Evolutionary conservation across 164 flowering plant species (phyloP), one percentile per base, ranked within the genome.

Genomic region (Annona squamosa): DNA sequence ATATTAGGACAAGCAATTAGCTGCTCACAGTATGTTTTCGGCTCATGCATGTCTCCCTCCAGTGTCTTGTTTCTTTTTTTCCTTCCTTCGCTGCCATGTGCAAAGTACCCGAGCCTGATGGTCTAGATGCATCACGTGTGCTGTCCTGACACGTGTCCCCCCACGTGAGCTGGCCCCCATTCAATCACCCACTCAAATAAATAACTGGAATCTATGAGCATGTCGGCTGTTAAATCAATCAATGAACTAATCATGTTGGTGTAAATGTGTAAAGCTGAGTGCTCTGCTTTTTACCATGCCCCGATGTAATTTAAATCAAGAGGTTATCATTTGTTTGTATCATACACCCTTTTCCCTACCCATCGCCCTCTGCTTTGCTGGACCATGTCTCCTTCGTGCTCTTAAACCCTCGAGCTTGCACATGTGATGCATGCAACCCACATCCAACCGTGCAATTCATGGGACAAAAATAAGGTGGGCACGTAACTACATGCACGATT

Each of bases 231-330:
- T 77, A 70, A 52, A 57, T 77, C 84, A 86, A 85, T 83, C 84
- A 82, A 80, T 87, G 86, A 71, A 78, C 79, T 84, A 84, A 86
- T 84, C 87, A 85, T 85, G 80, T 74, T 79, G 70, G 73, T 63
- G 81, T 84, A 71, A 80, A 80, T 79, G 78, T 81, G 78, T 73
- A 84, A 85, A 83, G 85, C 75, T 79, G 85, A 74, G 68, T 7
- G 52, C 52, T 7, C 52, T 48, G 18, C 79, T 76, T 79, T 79
- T 76, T 71, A 72, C 72, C 75, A 78, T 70, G 45, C 72, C 45
- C 75, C 79, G 77, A 78, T 77, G 59, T 72, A 44, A 79, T 61
- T 67, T 10, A 62, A 65, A 75, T 79, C 74, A 73, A 72, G 76
- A 75, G 59, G 65, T 73, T 80, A 75, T 72, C 76, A 77, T 71